Base-by-base conservation (phyloP, 768 basidiomycete genomes). In the Mycena sanguinolenta region DNA sequence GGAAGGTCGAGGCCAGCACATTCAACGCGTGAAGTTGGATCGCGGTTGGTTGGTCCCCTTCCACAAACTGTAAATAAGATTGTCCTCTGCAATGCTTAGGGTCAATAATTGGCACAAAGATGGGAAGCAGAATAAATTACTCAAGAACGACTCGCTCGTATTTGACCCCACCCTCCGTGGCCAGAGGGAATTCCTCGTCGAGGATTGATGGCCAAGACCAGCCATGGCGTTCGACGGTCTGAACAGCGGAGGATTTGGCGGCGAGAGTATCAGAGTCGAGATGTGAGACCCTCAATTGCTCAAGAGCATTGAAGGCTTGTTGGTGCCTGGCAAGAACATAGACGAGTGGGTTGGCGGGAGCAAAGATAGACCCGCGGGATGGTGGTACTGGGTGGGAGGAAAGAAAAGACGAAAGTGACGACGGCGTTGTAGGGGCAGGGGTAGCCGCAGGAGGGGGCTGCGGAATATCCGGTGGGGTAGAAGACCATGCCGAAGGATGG, bases 401-500 rank as follows among this genome's bases (percentile, higher is more conserved):
- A 36, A 21, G 71, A 38, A 39, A 69, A 8, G 62, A 62, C 38
- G 72, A 71, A 7, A 58, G 58, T 34, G 72, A 67, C 5, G 60
- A 55, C 57, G 70, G 70, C 50, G 66, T 63, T 58, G 50, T 39
- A 59, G 61, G 42, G 53, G 54, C 27, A 64, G 66, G 63, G 30
- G 69, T 39, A 21, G 70, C 36, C 19, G 69, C 27, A n/a, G 74
- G 58, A 46, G 76, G 50, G 19, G 75, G 36, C 59, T 77, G 63
- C 0, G 78, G 72, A 34, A 77, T 70, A 44, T 78, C 79, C 16
- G 88, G 91, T 30, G 91, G 91, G 16, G 79, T 70, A 27, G 84
- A 80, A 46, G 85, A 84, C 94, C 94, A 95, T 62, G 91, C 91
- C 30, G 91, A 91, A 27, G 92, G 91, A 76, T 91, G 90, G n/a